These are phyloP conservation scores for Sanghuangporus baumii DNA, from an alignment of 1,284 basidiomycete species.

Conservation along the genomic window DNA sequence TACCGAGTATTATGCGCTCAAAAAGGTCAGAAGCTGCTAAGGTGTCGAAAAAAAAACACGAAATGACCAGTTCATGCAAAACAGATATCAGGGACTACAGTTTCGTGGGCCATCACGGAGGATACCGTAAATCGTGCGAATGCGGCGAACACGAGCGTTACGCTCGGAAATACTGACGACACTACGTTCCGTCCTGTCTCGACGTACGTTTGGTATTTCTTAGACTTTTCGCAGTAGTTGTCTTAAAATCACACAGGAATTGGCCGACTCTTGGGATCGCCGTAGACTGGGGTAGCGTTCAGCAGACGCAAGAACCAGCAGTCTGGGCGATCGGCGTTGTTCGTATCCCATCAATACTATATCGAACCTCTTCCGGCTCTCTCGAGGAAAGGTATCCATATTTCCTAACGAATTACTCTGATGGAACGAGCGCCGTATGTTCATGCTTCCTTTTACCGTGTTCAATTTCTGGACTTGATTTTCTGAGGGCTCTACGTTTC, in stretches of 20 bases:
- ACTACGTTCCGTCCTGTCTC: constrained; percentile 1
- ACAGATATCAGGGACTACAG: constrained; percentile 5
- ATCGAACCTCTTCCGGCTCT: constrained; percentile 22
- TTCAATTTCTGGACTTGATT: background rate
- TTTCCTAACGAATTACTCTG: constrained; percentile 27
- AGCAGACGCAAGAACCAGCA: constrained; percentile 24
- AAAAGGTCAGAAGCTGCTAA: constrained; percentile 21
- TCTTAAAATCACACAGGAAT: constrained; percentile 14
- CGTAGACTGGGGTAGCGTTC: constrained; percentile 26
- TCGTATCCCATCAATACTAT: constrained; percentile 35
- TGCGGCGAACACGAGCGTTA: background rate
- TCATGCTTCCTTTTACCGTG: background rate
- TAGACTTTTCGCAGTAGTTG: too few species aligned
- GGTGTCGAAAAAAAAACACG: background rate
- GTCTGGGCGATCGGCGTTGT: constrained; percentile 38
- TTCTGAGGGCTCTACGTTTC: background rate
- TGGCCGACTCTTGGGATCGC: constrained; percentile 33
- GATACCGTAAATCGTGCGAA: constrained; percentile 1
- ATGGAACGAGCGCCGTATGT: constrained; percentile 23
- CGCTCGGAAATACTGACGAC: constrained; percentile 3
- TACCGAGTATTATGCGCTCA: constrained; percentile 30
- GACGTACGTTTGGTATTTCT: background rate
- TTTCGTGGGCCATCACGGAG: constrained; percentile 9
- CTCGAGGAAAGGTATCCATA: constrained; percentile 28
- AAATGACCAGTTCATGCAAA: background rate